Evolutionary conservation across 371 early-diverging fungal species (phyloP), one percentile per base, ranked within the genome.

Genomic region (Rhizopus delemar): DNA sequence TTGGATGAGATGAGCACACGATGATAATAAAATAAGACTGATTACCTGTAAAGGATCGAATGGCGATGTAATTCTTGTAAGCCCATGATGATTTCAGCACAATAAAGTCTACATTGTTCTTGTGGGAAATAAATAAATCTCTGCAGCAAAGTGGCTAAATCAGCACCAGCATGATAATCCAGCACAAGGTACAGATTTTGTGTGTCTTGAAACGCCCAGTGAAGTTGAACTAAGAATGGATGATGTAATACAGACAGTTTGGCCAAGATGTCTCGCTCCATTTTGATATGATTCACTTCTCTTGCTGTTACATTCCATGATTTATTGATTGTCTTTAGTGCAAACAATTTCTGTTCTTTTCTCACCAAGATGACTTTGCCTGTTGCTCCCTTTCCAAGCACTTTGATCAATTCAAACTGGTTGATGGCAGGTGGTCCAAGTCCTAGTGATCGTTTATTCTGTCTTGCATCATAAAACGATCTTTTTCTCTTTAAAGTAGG

Each of bases 261-360:
- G 6, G 77, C 69, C 38, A 88, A 63, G 39, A 86, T 75, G 63
- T 74, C 72, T 41, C 77, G 60, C 57, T 78, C 74, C 57, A 61
- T 66, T 31, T 59, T 63, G 13, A 75, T 81, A 71, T 86, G 85
- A 54, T 90, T 93, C 16, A 95, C 87, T 73, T 97, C 95, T 71
- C 94, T 87, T 53, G 84, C 80, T 57, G 90, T 86, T 50, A 92
- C 83, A 36, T 94, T 89, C 65, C 88, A 89, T 55, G 93, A 90
- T 75, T 99, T 99, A 70, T 92, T 95, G 15, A 98, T 80, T 0
- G 96, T 91, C 77, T 99, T 99, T 64, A 99, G 86, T 5, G 98
- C 99, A 59, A 90, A 93, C 13, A 92, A 79, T 51, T 87, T 78
- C 35, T 83, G 78, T 60, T 85, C 83, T 56, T 94, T 89, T 65